Evolutionary conservation across 441 rosid genomes (phyloP), one percentile per base, ranked within the genome.

Genomic region (Monsonia emarginata): DNA sequence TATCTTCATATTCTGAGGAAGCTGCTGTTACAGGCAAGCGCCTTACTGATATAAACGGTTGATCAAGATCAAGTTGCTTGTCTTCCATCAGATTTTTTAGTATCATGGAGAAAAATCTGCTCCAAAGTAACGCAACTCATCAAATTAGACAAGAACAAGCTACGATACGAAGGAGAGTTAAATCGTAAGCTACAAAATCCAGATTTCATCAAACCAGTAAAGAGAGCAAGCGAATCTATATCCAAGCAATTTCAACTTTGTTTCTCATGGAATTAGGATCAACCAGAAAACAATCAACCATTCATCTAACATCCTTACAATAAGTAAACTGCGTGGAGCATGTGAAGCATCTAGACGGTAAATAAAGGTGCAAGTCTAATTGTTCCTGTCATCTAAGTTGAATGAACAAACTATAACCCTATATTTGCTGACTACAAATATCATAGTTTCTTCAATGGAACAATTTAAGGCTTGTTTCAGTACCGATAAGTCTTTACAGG

Each of bases 21-120:
- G 78, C 21, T 19, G 19, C n/a, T n/a, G 52, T 21, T 16, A 44
- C n/a, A 11, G 79, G 19, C 16, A 79, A 81, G 26, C 87, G 79
- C 79, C 98, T 92, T 38, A 88, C 83, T 0, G 98, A 86, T 52
- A 90, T 71, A 40, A 92, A 80, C 4, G 98, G 98, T 48, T 77
- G 88, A 75, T 85, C 76, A 75, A 92, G 83, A 80, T 92, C 82
- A 54, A 92, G 71, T 70, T 84, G 86, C 75, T 82, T 86, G 59
- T 85, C 87, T 79, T 82, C 95, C 96, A 87, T 89, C 38, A 71
- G 72, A 79, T 69, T 84, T 75, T 72, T 70, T 22, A 70, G 73
- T 69, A 57, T 72, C 79, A 78, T 73, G 63, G 50, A 44, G 50
- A 44, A 44, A 44, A n/a, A 44, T 19, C 50, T 3, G 18, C 19